A percentile compares a stretch with the other conserved stretches of the same genome.
These are phyloP conservation scores for Ailanthus altissimus DNA, from an alignment of 345 rosid genomes.

Conservation along the genomic window DNA sequence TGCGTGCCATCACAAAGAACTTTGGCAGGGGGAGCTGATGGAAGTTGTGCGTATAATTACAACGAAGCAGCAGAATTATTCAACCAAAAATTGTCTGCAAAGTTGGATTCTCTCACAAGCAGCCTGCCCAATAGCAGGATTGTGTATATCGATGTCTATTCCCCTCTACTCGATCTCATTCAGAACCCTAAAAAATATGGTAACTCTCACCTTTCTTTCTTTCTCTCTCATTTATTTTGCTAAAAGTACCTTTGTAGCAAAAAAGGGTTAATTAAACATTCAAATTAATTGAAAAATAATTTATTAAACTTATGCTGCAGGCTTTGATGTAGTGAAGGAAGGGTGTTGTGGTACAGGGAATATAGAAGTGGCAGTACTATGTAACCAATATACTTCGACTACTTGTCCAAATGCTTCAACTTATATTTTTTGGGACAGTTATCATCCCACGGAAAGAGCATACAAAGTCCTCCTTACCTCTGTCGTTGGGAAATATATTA, in stretches of 20 bases:
- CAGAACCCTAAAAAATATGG: slow-evolving; percentile 41
- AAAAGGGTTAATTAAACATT: too few species aligned
- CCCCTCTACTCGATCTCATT: slow-evolving; percentile 44
- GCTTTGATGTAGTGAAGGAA: slow-evolving; percentile 39
- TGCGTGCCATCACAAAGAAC: slow-evolving; percentile 48
- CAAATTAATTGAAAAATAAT: too few species aligned
- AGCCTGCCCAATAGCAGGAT: slow-evolving; percentile 31
- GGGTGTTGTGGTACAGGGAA: slow-evolving; percentile 67
- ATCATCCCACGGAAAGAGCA: slow-evolving; percentile 68
- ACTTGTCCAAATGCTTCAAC: slow-evolving; percentile 43
- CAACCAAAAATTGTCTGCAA: slow-evolving; percentile 34
- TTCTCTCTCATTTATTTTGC: too few species aligned
- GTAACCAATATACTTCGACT: slow-evolving; percentile 37
- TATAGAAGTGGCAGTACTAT: slow-evolving; percentile 43
- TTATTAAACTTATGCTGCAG: slow-evolving; percentile 9
- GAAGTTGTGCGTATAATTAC: slow-evolving; percentile 32
- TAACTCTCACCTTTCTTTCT: background rate
- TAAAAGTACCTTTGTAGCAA: too few species aligned
- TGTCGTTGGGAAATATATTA: slow-evolving; percentile 26
- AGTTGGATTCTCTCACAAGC: slow-evolving; percentile 25
- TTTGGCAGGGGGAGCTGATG: slow-evolving; percentile 29
- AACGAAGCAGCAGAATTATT: slow-evolving; percentile 33
- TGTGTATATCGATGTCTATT: slow-evolving; percentile 48
- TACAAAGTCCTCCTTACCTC: slow-evolving; percentile 35
- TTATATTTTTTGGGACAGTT: slow-evolving; percentile 76